phyloP scores from a whole-genome alignment of 768 basidiomycete species.

The Tulasnella sp. region DNA sequence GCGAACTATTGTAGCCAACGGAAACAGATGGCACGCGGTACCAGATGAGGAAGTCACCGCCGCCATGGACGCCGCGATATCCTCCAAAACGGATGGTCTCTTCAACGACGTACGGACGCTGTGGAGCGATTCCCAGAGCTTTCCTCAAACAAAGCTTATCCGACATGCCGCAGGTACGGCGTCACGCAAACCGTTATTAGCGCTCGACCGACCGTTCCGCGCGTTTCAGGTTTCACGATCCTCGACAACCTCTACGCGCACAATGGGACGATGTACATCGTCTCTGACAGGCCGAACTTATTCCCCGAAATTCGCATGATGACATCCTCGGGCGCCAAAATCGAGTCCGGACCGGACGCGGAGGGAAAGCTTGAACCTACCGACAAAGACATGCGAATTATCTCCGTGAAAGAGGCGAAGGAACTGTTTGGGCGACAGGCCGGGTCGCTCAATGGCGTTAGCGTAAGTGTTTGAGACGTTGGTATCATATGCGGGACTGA shows the following conservation, averaged over 20 bases:
- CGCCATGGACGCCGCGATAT: neutral
- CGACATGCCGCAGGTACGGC: conserved; percentile 37
- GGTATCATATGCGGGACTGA: conserved; percentile 9
- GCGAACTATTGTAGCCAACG: neutral
- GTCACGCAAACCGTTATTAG: neutral
- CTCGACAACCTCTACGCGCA: conserved; percentile 79
- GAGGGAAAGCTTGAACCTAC: conserved; percentile 66
- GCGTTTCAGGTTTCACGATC: conserved; percentile 70
- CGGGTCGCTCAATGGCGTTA: conserved; percentile 65
- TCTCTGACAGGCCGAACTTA: conserved; percentile 64
- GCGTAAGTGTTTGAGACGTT: conserved; percentile 54
- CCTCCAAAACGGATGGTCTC: neutral
- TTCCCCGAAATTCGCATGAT: conserved; percentile 70
- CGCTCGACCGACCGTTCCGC: no score
- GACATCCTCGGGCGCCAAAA: conserved; percentile 66
- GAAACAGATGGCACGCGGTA: neutral
- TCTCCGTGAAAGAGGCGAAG: conserved; percentile 68
- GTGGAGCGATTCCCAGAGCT: neutral
- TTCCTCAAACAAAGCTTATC: neutral
- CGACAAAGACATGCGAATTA: conserved; percentile 76
- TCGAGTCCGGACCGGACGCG: conserved; percentile 61
- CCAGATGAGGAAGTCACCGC: neutral
- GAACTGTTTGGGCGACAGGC: conserved; percentile 73
- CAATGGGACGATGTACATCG: conserved; percentile 72
- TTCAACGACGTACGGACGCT: conserved; percentile 8